Evolutionary conservation across 202 grass and related monocot genomes (phyloP), one percentile per base, ranked within the genome.

Genomic region (Setaria italica): DNA sequence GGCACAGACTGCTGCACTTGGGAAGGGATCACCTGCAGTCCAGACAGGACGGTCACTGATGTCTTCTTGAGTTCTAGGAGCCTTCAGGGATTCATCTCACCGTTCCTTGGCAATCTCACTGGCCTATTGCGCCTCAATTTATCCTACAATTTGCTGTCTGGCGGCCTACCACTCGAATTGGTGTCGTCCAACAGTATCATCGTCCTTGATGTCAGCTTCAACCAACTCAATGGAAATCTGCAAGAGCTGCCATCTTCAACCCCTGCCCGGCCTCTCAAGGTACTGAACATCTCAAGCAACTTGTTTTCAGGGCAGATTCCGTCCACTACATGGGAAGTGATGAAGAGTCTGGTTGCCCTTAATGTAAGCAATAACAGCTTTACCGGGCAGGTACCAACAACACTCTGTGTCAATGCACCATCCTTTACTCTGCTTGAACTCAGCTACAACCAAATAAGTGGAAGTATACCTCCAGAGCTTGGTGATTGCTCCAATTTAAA

Each of bases 271-370:
- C 84, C 84, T 79, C 41, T 86, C 25, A 15, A 90, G 73, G 89
- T 85, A 82, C 76, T 97, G 4, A 91, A 94, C 58, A 82, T 97
- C 19, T 94, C 94, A 0, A 90, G 89, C 33, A 97, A 97, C 50
- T 86, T 87, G 7, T 81, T 85, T 63, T 62, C 51, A 50, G 79
- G 83, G 56, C 29, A 0, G 25, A 86, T 90, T 69, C 73, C 88
- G 33, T 59, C 72, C 2, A 66, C 7, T 0, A 86, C 16, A 59
- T 90, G 83, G 83, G 20, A 72, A 16, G 34, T 3, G 1, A 90
- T 51, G 83, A 90, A 58, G 11, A 78, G 37, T 49, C 76, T 91
- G 11, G 49, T 78, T 0, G 79, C 20, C 3, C 78, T 92, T 33
- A 93, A 95, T 13, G 47, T 17, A 13, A 95, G 90, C 67, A 91